phyloP scores from a whole-genome alignment of 108 stramenopile genomes.

The Pseudonitzschia delicatissima region DNA sequence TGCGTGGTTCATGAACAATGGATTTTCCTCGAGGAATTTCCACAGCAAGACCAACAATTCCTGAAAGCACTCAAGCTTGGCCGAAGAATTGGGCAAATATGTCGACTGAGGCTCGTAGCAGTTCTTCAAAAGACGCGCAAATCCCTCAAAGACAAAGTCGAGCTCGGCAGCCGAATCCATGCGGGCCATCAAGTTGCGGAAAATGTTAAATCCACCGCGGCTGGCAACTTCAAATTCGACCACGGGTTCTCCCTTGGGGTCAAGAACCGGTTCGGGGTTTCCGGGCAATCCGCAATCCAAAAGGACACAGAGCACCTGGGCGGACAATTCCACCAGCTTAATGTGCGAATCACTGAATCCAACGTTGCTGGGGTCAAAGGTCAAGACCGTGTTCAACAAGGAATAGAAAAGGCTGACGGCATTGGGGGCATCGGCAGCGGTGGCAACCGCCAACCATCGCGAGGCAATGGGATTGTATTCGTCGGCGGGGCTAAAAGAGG shows the following conservation, averaged over 20 bases:
- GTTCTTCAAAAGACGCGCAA: conserved; percentile 83
- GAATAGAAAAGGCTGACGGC: conserved; percentile 90
- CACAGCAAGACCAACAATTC: conserved; percentile 95
- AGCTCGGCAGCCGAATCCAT: conserved; percentile 74
- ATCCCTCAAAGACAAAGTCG: conserved; percentile 80
- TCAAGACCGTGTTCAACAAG: conserved; percentile 85
- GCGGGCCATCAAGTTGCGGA: conserved; percentile 77
- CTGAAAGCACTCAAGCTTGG: conserved; percentile 85
- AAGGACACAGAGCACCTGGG: conserved; percentile 85
- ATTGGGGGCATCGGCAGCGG: conserved; percentile 90
- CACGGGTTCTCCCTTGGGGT: conserved; percentile 60
- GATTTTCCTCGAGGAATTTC: conserved; percentile 96
- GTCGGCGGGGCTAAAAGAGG: conserved; percentile 85
- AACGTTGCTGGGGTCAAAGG: conserved; percentile 70
- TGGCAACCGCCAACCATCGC: conserved; percentile 86
- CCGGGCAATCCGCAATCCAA: conserved; percentile 87
- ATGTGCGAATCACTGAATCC: conserved; percentile 66
- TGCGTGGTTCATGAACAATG: conserved; percentile 86
- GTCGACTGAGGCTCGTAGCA: conserved; percentile 76
- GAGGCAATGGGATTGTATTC: conserved; percentile 87
- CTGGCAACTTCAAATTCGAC: conserved; percentile 56
- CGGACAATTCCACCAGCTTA: conserved; percentile 77
- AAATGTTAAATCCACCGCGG: conserved; percentile 87
- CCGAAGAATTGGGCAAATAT: conserved; percentile 68
- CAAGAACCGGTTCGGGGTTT: conserved; percentile 58